Conservation (phyloP, 345 rosid genomes). For the Salix koriyanagi region DNA sequence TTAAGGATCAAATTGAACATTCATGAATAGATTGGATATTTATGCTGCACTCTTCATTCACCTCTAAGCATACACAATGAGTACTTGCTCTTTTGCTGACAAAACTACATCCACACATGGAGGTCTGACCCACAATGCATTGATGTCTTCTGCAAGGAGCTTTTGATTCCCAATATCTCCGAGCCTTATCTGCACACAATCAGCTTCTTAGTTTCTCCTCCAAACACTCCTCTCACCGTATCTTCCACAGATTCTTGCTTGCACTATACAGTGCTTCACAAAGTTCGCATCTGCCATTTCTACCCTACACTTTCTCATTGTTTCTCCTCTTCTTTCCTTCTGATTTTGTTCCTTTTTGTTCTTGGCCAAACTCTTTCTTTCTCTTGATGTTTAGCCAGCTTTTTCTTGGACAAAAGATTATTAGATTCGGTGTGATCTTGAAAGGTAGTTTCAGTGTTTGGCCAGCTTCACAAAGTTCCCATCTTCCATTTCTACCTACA, state of each 20-base stretch:
- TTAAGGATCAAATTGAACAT: not conserved
- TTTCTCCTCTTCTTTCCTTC: not conserved
- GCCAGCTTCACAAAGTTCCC: not conserved
- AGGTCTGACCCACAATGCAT: slow-evolving; percentile 12
- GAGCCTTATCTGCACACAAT: slow-evolving; percentile 26
- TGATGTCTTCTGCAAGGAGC: slow-evolving; percentile 4
- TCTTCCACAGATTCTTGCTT: not conserved
- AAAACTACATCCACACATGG: slow-evolving; percentile 15
- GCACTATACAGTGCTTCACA: not conserved
- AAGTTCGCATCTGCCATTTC: not conserved
- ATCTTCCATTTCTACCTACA: no score
- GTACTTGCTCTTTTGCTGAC: not conserved
- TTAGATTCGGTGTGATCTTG: no score
- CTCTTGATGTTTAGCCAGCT: not conserved
- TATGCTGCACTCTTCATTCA: not conserved
- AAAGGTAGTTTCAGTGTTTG: no score
- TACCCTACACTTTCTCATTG: not conserved
- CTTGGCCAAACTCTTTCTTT: not conserved
- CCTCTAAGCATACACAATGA: not conserved
- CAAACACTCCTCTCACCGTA: slow-evolving; percentile 11
- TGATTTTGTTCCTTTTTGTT: not conserved
- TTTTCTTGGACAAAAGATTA: not conserved
- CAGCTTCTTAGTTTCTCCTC: slow-evolving; percentile 14
- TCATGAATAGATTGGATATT: not conserved
- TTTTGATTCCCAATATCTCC: slow-evolving; percentile 17